Base-by-base conservation (phyloP, 2,329 filamentous ascomycete genomes). In the Corinectria fuckeliana region DNA sequence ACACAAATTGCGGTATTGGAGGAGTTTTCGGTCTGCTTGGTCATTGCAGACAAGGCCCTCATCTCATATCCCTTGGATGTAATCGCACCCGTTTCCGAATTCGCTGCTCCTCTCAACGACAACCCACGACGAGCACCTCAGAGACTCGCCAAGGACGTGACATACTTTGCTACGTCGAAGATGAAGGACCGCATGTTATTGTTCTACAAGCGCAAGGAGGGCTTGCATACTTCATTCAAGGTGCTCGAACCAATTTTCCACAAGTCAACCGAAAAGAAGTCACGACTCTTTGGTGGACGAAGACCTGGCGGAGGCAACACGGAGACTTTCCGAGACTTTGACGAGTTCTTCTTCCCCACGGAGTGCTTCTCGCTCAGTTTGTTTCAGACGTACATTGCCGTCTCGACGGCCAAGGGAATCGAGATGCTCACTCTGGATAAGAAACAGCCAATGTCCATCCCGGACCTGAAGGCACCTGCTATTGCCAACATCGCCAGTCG, bases 161-260 rank as follows among this genome's bases (percentile, higher is more conserved):
- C 93, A 13, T 99, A 98, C 82, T 99, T 99, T 75, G 92, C 93
- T 14, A 95, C 93, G 1, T 95, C 94, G 9, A 88, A 91, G 60
- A 97, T 99, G 93, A 99, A 99, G 81, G 95, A 99, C 61, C 88
- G 95, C 7, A 93, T 91, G 65, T 81, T 99, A 7, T 88, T 99
- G 25, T 94, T 99, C 75, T 99, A 98, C 84, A 98, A 98, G 80
- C 96, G 96, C 74, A 91, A 92, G 62, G 95, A 98, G 74, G 90
- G 90, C 25, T 83, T 97, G 61, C 92, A 93, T 69, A 97, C 92
- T 21, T 96, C 91, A 0, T 98, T 99, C 84, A 98, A 93, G 79
- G 93, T 99, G 11, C 86, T 99, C 8, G 95, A 99, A 74, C 95
- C 95, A 1, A 92, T 99, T 23, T 91, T 95, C 71, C 93, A 97